Percentiles rank a stretch among this genome's conserved stretches.
phyloP scores from a whole-genome alignment of 441 rosid genomes.

The Adansonia grandidieri region DNA sequence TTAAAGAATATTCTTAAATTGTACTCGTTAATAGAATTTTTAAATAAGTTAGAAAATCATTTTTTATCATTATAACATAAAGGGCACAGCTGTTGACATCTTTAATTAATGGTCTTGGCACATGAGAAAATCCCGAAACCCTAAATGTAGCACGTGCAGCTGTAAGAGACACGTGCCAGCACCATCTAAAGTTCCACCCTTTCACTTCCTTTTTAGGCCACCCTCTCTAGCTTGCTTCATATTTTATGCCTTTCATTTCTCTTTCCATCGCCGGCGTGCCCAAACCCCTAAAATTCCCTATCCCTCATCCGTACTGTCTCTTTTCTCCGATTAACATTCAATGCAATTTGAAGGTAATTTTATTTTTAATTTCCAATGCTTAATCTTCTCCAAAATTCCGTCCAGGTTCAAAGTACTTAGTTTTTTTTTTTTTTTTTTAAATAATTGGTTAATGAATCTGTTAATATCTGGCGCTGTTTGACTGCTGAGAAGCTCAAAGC shows the following conservation, averaged over 20 bases:
- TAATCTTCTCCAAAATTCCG: background rate
- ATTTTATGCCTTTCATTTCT: slow-evolving; percentile 1
- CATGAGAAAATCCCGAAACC: slow-evolving; percentile 4
- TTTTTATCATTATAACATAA: background rate
- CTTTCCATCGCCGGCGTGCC: slow-evolving; percentile 44
- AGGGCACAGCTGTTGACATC: background rate
- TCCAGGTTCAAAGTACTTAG: slow-evolving; percentile 15
- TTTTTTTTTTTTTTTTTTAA: background rate
- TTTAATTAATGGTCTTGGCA: too few relatives aligned
- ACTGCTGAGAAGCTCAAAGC: slow-evolving; percentile 18
- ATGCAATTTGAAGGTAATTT: slow-evolving; percentile 35
- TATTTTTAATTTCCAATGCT: background rate
- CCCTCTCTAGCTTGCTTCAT: background rate
- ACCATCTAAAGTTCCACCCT: slow-evolving; percentile 33
- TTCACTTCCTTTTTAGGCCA: slow-evolving; percentile 34
- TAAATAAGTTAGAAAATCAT: background rate
- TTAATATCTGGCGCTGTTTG: slow-evolving; percentile 13
- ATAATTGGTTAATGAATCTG: background rate
- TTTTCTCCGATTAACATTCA: slow-evolving; percentile 23
- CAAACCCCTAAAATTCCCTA: slow-evolving; percentile 21
- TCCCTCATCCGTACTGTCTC: slow-evolving; percentile 1
- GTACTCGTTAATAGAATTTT: too few relatives aligned
- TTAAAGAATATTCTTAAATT: too few relatives aligned
- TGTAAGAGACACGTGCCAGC: slow-evolving; percentile 49
- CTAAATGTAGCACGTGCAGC: slow-evolving; percentile 47